Percentiles rank a stretch among this genome's conserved stretches.
phyloP scores from a whole-genome alignment of 768 basidiomycete genomes.

The Podaxis rugospora region DNA sequence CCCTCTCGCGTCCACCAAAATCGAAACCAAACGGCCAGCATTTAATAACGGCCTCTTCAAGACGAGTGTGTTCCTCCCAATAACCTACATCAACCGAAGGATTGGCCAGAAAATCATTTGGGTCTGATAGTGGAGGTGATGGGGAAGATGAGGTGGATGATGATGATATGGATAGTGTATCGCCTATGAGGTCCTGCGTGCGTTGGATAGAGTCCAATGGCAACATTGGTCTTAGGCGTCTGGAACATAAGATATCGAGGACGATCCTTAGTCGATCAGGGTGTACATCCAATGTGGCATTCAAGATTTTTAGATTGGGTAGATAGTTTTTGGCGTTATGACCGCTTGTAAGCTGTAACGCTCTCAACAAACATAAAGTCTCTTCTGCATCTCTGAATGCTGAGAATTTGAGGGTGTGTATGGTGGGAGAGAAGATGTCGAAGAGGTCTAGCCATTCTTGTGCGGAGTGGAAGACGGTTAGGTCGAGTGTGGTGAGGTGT shows the following conservation, averaged over 20 bases:
- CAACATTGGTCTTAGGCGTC: background rate
- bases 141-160: background rate
- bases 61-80: background rate
- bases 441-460: slow-evolving; percentile 4
- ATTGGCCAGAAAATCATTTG: background rate
- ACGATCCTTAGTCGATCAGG: background rate
- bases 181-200: background rate
- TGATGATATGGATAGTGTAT: background rate
- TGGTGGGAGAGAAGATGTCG: background rate
- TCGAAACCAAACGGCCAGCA: slow-evolving; percentile 7
- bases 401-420: background rate
- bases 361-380: background rate
- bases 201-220: background rate
- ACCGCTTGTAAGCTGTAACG: background rate
- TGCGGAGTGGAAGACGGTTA: background rate
- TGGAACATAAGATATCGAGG: background rate
- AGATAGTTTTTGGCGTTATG: background rate
- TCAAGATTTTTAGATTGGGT: background rate
- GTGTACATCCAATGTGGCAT: background rate
- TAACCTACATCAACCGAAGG: background rate
- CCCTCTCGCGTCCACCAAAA: background rate
- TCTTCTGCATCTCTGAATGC: slow-evolving; percentile 1
- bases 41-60: background rate
- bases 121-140: background rate
- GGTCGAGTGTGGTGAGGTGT: background rate